Conservation (phyloP, 345 rosid species). For the Capsella bursapastoris region DNA sequence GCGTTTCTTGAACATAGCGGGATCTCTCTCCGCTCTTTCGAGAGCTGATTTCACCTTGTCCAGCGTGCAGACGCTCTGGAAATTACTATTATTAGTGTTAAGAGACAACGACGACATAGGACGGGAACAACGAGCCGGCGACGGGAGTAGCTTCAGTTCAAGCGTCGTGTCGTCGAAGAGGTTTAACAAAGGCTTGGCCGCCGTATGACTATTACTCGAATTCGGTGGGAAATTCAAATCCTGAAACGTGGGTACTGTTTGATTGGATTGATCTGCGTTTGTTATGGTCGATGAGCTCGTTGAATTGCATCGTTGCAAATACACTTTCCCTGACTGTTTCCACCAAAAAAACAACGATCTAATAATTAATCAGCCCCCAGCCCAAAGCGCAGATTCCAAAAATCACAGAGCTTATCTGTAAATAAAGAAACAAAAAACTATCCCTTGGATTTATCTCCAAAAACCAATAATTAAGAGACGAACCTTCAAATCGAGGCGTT, state of each 20-base stretch:
- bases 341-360: neutral
- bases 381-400: too few relatives aligned
- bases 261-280: slow-evolving; percentile 48
- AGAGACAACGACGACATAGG: slow-evolving; percentile 39
- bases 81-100: slow-evolving; percentile 27
- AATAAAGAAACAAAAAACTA: too few relatives aligned
- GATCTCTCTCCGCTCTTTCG: slow-evolving; percentile 74
- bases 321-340: slow-evolving; percentile 86
- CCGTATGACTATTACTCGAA: slow-evolving; percentile 18
- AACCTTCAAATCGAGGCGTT: slow-evolving; percentile 91
- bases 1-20: slow-evolving; percentile 49
- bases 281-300: slow-evolving; percentile 53
- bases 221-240: slow-evolving; percentile 71
- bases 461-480: neutral
- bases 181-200: slow-evolving; percentile 46
- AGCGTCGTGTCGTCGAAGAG: slow-evolving; percentile 54
- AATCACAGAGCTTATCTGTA: too few relatives aligned
- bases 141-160: slow-evolving; percentile 47
- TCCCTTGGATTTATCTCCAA: too few relatives aligned
- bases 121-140: slow-evolving; percentile 25
- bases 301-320: slow-evolving; percentile 68
- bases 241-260: slow-evolving; percentile 59
- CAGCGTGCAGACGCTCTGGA: slow-evolving; percentile 87
- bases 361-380: too few relatives aligned
- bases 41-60: slow-evolving; percentile 86